Evolutionary conservation across 2,329 filamentous ascomycete species (phyloP).

Genomic region (Fusarium metavorans): DNA sequence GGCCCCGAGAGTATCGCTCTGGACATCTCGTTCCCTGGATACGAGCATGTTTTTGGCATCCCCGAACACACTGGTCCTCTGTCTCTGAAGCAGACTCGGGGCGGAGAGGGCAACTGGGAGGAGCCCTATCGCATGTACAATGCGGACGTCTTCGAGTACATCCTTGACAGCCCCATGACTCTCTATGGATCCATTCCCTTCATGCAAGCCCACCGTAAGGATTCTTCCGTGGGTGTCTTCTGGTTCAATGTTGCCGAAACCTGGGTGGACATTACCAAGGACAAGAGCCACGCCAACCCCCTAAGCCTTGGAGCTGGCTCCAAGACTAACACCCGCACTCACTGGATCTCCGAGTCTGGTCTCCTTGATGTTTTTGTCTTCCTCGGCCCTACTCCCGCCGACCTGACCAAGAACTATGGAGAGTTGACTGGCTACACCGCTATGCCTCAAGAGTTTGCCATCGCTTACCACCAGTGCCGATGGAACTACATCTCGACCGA

Average conservation of each 20-base stretch:
- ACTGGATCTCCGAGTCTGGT: constrained; percentile 96
- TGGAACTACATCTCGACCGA: constrained; percentile 99
- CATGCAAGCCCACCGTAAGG: constrained; percentile 96
- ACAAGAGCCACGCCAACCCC: constrained; percentile 79
- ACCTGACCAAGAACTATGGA: constrained; percentile 84
- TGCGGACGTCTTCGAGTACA: constrained; percentile 96
- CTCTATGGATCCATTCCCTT: constrained; percentile 97
- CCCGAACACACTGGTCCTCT: constrained; percentile 91
- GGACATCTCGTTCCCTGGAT: constrained; percentile 92
- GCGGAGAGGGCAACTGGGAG: constrained; percentile 84
- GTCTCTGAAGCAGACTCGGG: constrained; percentile 90
- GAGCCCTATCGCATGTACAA: constrained; percentile 98
- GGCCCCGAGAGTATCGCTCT: constrained; percentile 92
- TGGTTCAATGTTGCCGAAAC: constrained; percentile 98
- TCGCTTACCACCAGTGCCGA: constrained; percentile 96
- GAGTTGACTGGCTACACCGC: constrained; percentile 93
- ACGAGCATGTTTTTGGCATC: constrained; percentile 93
- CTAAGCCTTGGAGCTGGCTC: constrained; percentile 77
- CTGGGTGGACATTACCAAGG: constrained; percentile 94
- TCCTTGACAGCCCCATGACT: constrained; percentile 97
- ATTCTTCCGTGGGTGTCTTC: constrained; percentile 94
- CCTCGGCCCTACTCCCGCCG: constrained; percentile 86
- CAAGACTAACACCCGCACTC: constrained; percentile 84
- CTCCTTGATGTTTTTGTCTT: constrained; percentile 94
- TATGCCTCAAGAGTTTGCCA: constrained; percentile 90